A percentile compares a stretch with the other conserved stretches of the same genome.
Evolutionary conservation across 2,329 filamentous ascomycete species (phyloP).

Genomic region (Exophiala mesophila): DNA sequence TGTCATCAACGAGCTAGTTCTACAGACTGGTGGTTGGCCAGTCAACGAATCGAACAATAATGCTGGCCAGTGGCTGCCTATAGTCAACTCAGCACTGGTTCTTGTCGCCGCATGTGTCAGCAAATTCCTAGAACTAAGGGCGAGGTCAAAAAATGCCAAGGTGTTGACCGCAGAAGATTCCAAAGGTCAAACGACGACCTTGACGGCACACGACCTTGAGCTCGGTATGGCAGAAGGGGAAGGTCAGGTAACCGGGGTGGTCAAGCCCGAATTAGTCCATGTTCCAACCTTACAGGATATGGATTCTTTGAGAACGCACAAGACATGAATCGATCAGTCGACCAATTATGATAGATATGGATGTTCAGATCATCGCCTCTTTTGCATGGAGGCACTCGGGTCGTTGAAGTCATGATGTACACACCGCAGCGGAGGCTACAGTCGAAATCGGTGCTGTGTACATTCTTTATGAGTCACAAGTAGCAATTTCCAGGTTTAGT

Average conservation of each 20-base stretch:
- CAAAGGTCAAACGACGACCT: not conserved
- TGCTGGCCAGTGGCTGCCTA: conserved; percentile 29
- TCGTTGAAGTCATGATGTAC: too few relatives aligned
- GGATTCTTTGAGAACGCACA: too few relatives aligned
- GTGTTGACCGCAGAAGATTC: not conserved
- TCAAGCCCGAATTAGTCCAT: conserved; percentile 19
- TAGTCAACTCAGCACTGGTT: conserved; percentile 25
- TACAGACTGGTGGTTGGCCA: conserved; percentile 23
- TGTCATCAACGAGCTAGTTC: conserved; percentile 27
- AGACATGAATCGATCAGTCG: too few relatives aligned
- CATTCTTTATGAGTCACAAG: not conserved
- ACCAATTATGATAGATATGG: too few relatives aligned
- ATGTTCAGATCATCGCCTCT: too few relatives aligned
- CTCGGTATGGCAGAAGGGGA: not conserved
- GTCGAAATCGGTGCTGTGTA: not conserved
- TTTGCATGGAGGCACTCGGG: too few relatives aligned
- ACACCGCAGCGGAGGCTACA: conserved; percentile 6
- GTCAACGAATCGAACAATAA: conserved; percentile 25
- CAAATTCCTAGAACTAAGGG: conserved; percentile 15
- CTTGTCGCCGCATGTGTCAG: conserved; percentile 28
- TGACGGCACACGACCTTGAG: conserved; percentile 5
- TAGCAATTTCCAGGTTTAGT: too few relatives aligned
- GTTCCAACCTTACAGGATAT: conserved; percentile 19
- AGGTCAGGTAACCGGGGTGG: conserved; percentile 14
- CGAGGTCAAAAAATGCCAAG: conserved; percentile 14